Conservation (phyloP, 106 monocot genomes). For the Narthecium ossifragum region DNA sequence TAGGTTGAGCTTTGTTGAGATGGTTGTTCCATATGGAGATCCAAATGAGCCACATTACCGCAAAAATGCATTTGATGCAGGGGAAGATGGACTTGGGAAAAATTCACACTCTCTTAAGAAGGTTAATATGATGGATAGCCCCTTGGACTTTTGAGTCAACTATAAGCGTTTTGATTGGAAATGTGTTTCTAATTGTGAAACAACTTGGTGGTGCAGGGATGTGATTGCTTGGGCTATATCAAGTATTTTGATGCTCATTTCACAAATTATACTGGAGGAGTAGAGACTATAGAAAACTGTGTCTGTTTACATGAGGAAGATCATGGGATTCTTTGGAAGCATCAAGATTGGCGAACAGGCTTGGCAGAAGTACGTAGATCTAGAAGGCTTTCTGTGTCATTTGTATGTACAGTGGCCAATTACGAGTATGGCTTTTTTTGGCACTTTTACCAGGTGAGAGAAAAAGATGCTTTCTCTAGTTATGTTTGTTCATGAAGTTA, state of each 20-base stretch:
- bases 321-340: slow-evolving; percentile 95
- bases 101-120: slow-evolving; percentile 95
- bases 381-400: slow-evolving; percentile 88
- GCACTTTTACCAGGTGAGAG: slow-evolving; percentile 93
- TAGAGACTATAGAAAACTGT: slow-evolving; percentile 99
- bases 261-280: slow-evolving; percentile 89
- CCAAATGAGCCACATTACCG: slow-evolving; percentile 97
- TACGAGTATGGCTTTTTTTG: slow-evolving; percentile 98
- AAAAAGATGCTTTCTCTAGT: too few relatives aligned
- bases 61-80: slow-evolving; percentile 99
- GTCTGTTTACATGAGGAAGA: slow-evolving; percentile 98
- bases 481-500: too few relatives aligned
- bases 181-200: too few relatives aligned
- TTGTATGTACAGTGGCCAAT: slow-evolving; percentile 97
- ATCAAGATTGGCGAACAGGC: slow-evolving; percentile 99
- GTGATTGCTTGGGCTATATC: slow-evolving; percentile 95
- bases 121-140: too few relatives aligned
- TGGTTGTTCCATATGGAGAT: slow-evolving; percentile 99
- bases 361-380: slow-evolving; percentile 94
- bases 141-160: too few relatives aligned
- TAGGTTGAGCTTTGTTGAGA: slow-evolving; percentile 93
- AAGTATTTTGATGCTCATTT: slow-evolving; percentile 99
- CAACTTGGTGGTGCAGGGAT: slow-evolving; percentile 45
- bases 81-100: slow-evolving; percentile 95
- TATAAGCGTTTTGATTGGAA: too few relatives aligned